Conservation (phyloP, 768 basidiomycete genomes). For the Coprinellus micaceus region DNA sequence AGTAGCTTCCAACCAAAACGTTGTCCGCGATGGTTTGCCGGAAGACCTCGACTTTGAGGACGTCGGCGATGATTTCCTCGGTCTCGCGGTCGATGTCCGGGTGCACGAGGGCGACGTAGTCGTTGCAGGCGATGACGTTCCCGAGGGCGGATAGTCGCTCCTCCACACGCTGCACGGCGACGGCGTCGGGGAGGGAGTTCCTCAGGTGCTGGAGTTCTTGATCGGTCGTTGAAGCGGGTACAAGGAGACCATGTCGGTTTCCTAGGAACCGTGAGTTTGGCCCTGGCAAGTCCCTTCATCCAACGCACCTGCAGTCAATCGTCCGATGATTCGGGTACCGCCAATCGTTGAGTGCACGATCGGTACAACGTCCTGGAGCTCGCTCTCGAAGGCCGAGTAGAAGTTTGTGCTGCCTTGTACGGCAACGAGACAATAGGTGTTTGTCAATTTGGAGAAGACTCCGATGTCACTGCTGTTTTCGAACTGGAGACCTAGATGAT, state of each 20-base stretch:
- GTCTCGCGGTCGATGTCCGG: conserved; percentile 98
- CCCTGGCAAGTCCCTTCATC: too few relatives aligned
- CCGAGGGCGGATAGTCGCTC: conserved; percentile 96
- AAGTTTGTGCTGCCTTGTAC: conserved; percentile 96
- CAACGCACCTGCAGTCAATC: conserved; percentile 84
- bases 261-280: conserved; percentile 41
- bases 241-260: conserved; percentile 95
- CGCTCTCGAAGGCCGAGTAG: conserved; percentile 95
- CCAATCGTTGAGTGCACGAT: conserved; percentile 95
- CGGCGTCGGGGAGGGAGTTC: conserved; percentile 89
- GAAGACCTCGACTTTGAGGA: conserved; percentile 98
- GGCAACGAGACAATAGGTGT: conserved; percentile 94
- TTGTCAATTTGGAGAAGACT: conserved; percentile 96
- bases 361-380: conserved; percentile 83
- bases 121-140: conserved; percentile 98
- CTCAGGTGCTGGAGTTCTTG: conserved; percentile 98
- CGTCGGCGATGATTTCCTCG: conserved; percentile 99
- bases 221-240: conserved; percentile 93
- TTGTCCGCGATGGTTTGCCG: conserved; percentile 96
- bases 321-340: conserved; percentile 90
- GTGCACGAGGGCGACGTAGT: conserved; percentile 98
- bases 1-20: conserved; percentile 95
- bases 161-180: conserved; percentile 93
- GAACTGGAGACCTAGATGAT: conserved; percentile 75
- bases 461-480: conserved; percentile 95